Evolutionary conservation across 495 filamentous ascomycete species (phyloP).

Genomic region (Apiosordaria backusii): DNA sequence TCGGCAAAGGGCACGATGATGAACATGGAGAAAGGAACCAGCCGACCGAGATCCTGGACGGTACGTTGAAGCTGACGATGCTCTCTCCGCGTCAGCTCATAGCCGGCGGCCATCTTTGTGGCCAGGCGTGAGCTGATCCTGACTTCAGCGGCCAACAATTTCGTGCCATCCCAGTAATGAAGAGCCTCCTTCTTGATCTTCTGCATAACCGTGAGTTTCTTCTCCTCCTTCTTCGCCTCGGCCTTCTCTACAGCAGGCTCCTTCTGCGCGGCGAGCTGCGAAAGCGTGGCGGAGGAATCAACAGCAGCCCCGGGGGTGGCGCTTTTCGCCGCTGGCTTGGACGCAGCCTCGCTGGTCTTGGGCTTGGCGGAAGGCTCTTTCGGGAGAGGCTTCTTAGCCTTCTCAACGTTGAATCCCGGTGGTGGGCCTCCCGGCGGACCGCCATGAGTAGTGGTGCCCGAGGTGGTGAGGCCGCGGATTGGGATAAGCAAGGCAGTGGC

Average conservation of each 20-base stretch:
- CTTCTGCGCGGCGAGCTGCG: constrained; percentile 34
- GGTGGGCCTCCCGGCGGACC: constrained; percentile 64
- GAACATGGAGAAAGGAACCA: constrained; percentile 35
- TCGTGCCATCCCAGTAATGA: constrained; percentile 99
- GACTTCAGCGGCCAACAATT: constrained; percentile 88
- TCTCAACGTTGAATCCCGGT: constrained; percentile 87
- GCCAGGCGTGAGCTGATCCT: constrained; percentile 87
- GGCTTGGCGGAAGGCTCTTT: constrained; percentile 41
- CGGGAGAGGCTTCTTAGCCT: constrained; percentile 82
- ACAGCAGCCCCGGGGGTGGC: constrained; percentile 19
- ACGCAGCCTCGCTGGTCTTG: constrained; percentile 22
- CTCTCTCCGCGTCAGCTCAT: constrained; percentile 93
- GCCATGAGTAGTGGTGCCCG: constrained; percentile 53
- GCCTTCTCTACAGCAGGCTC: constrained; percentile 26
- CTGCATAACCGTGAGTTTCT: constrained; percentile 77
- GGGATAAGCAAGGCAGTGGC: constrained; percentile 66
- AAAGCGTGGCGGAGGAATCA: constrained; percentile 27
- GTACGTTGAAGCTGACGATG: constrained; percentile 89
- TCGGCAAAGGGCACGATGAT: constrained; percentile 34
- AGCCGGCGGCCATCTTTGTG: constrained; percentile 95
- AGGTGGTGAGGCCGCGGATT: constrained; percentile 63
- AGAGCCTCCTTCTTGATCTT: constrained; percentile 87
- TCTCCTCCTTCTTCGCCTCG: constrained; percentile 66
- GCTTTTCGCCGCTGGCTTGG: constrained; percentile 33
- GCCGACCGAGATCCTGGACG: constrained; percentile 84